Percentiles rank a stretch among this genome's conserved stretches.
Conservation (phyloP, 1,284 basidiomycete species). For the Marasmius oreades region DNA sequence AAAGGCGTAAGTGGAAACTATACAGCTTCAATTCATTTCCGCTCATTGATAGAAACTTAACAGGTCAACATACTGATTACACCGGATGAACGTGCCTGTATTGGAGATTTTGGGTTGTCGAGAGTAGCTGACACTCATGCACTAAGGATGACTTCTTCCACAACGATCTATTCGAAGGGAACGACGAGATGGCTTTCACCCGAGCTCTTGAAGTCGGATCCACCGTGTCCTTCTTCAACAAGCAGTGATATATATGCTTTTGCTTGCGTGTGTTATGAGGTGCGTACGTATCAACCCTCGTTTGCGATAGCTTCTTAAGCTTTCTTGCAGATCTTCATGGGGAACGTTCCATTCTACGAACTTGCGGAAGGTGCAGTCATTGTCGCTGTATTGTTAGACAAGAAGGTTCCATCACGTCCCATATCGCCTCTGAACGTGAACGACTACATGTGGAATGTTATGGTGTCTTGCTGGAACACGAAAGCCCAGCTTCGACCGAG, state of each 20-base stretch:
- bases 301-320: too few relatives aligned
- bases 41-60: not conserved
- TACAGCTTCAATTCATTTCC: not conserved
- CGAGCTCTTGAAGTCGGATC: slow-evolving; percentile 16
- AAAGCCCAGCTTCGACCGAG: not conserved
- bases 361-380: not conserved
- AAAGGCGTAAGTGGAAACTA: slow-evolving; percentile 30
- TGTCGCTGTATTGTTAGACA: not conserved
- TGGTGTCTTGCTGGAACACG: not conserved
- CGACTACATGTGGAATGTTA: not conserved
- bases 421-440: not conserved
- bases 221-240: not conserved
- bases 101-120: slow-evolving; percentile 35
- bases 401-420: not conserved
- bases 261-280: not conserved
- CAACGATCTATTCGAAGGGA: slow-evolving; percentile 10
- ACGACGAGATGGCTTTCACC: slow-evolving; percentile 23
- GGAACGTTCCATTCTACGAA: not conserved
- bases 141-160: not conserved
- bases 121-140: slow-evolving; percentile 16
- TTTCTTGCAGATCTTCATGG: not conserved
- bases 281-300: not conserved
- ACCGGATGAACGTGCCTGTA: slow-evolving; percentile 25
- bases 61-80: slow-evolving; percentile 16
- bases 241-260: not conserved